These are phyloP conservation scores for Oxytropis ochrocephala DNA, from an alignment of 306 rosid species.

Conservation along the genomic window DNA sequence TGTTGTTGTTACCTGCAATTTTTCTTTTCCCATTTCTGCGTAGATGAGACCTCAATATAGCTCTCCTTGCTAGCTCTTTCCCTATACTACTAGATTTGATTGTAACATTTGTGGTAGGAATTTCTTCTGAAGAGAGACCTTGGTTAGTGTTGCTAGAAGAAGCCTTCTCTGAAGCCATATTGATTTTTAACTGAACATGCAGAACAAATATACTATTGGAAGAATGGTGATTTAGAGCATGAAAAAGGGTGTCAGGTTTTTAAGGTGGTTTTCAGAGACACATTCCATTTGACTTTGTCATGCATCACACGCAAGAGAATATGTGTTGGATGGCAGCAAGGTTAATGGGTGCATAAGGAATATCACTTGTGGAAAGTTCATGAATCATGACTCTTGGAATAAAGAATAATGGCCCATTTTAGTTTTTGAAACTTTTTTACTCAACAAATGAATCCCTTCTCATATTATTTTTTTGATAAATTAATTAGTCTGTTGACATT, in stretches of 20 bases:
- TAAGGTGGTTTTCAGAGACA: conserved; percentile 19
- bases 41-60: conserved; percentile 46
- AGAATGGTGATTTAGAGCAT: neutral
- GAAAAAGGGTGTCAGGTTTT: conserved; percentile 11
- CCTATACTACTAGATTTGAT: conserved; percentile 34
- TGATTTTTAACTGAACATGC: neutral
- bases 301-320: conserved; percentile 31
- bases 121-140: conserved; percentile 31
- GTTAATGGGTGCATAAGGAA: conserved; percentile 45
- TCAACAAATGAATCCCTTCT: no score
- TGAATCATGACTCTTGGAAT: conserved; percentile 7
- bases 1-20: conserved; percentile 22
- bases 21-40: conserved; percentile 37
- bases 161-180: conserved; percentile 53
- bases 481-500: no score
- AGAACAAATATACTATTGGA: neutral
- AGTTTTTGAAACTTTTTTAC: no score
- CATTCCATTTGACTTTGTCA: neutral
- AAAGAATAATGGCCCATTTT: no score
- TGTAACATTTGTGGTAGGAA: conserved; percentile 24
- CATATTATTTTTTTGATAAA: no score
- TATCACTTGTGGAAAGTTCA: conserved; percentile 29
- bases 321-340: conserved; percentile 33
- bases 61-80: conserved; percentile 61
- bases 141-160: conserved; percentile 29